Percentiles rank a stretch among this genome's conserved stretches.
phyloP scores from a whole-genome alignment of 2,329 filamentous ascomycete genomes.

The Escovopsis sp. region DNA sequence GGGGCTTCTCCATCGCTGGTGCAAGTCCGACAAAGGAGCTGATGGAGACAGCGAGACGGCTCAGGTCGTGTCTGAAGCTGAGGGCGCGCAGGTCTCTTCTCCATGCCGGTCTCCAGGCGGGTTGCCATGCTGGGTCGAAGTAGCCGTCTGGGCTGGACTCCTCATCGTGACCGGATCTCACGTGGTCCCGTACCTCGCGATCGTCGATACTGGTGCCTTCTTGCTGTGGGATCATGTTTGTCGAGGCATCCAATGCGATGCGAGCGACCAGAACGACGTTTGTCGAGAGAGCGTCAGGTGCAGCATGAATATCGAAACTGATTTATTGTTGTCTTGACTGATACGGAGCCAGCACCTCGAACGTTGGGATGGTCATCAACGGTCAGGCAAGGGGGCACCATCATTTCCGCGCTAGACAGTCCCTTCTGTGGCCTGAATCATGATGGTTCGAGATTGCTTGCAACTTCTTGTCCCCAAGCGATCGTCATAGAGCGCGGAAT shows the following conservation, averaged over 20 bases:
- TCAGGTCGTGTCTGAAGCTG: constrained; percentile 1
- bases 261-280: too few species aligned
- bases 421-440: too few species aligned
- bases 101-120: constrained; percentile 5
- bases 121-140: constrained; percentile 15
- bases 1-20: constrained; percentile 14
- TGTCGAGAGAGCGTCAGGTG: too few species aligned
- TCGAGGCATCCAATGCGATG: background rate
- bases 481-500: too few species aligned
- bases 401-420: too few species aligned
- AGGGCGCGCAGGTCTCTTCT: background rate
- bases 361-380: too few species aligned
- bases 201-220: constrained; percentile 17
- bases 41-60: constrained; percentile 2
- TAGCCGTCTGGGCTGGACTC: constrained; percentile 9
- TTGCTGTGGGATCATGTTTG: constrained; percentile 16
- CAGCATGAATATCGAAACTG: too few species aligned
- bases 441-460: too few species aligned
- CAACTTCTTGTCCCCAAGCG: too few species aligned
- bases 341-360: too few species aligned
- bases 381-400: too few species aligned
- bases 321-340: too few species aligned
- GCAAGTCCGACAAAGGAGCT: background rate
- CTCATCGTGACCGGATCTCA: constrained; percentile 9
- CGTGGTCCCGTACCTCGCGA: constrained; percentile 18